These are phyloP conservation scores for Microascus cirrosus DNA, from an alignment of 2,329 filamentous ascomycete genomes.

Conservation along the genomic window DNA sequence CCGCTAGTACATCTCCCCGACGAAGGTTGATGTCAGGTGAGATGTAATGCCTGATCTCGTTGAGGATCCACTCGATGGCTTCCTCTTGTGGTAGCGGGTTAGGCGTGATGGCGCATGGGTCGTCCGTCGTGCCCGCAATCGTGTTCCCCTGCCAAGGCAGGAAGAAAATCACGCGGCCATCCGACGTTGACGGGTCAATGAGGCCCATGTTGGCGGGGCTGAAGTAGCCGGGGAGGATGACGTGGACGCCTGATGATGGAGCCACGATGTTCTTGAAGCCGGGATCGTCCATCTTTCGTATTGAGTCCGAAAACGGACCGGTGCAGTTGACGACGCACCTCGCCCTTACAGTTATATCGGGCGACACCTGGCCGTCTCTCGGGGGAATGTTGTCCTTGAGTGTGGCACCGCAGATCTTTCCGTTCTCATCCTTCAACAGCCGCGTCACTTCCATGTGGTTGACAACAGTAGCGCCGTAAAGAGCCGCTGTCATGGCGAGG, in stretches of 20 bases:
- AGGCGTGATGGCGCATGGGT: slow-evolving; percentile 57
- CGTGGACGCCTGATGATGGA: slow-evolving; percentile 74
- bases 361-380: slow-evolving; percentile 45
- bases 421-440: slow-evolving; percentile 62
- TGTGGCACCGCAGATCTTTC: slow-evolving; percentile 61
- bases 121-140: slow-evolving; percentile 80
- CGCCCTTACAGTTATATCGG: slow-evolving; percentile 58
- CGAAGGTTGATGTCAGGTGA: slow-evolving; percentile 77
- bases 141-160: slow-evolving; percentile 89
- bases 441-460: slow-evolving; percentile 75
- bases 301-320: slow-evolving; percentile 76
- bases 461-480: slow-evolving; percentile 73
- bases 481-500: slow-evolving; percentile 75
- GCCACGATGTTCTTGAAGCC: slow-evolving; percentile 67
- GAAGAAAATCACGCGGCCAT: slow-evolving; percentile 88
- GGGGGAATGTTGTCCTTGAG: slow-evolving; percentile 61
- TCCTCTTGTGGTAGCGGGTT: slow-evolving; percentile 72
- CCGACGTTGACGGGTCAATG: slow-evolving; percentile 76
- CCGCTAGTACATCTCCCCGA: slow-evolving; percentile 76
- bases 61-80: slow-evolving; percentile 80
- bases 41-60: slow-evolving; percentile 71
- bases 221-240: slow-evolving; percentile 81
- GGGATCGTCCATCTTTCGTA: slow-evolving; percentile 75
- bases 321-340: slow-evolving; percentile 83
- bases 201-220: slow-evolving; percentile 78